Base-by-base conservation (phyloP, 129 eudicot genomes). In the Flaveria ramosissima region DNA sequence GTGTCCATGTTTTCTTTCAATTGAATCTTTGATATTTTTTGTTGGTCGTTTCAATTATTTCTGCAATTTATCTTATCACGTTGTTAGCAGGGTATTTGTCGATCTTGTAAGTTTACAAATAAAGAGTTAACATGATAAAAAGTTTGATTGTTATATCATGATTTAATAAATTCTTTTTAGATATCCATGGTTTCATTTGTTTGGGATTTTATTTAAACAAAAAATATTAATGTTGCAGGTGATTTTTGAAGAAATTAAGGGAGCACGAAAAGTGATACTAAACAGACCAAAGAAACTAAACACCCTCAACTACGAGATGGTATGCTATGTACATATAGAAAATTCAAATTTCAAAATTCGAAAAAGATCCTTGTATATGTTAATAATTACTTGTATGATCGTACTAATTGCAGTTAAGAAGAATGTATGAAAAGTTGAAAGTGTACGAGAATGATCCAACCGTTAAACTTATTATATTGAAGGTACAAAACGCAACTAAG, bases 241-340 rank as follows among this genome's bases (percentile, higher is more conserved):
- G 56, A 45, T 82, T 9, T 82, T 85, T 70, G 84, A 85, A 68
- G 84, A 78, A 56, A 57, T 24, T 52, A 36, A 15, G 8, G 86
- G 89, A 39, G 71, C 59, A 51, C 80, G 89, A 66, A 82, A 85
- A 62, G 82, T 75, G 59, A 67, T 71, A 62, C 75, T 85, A n/a
- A 85, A 85, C 70, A 82, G 89, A 70, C 71, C 81, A 46, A 72
- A 68, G 68, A 83, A 85, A 75, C 60, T 85, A 8, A 85, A 85
- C 67, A 63, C 79, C 50, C 84, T 85, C 45, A 85, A 15, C 81
- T 85, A 78, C 71, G 84, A 82, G 45, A 85, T 82, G 86, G 89
- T 85, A 85, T 30, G 36, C 14, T 65, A 24, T 19, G 4, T 19
- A 17, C 43, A 62, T 15, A 26, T 45, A 16, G 2, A 21, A 53